phyloP scores from a whole-genome alignment of 2,329 filamentous ascomycete genomes.

The Neonectria hederae region DNA sequence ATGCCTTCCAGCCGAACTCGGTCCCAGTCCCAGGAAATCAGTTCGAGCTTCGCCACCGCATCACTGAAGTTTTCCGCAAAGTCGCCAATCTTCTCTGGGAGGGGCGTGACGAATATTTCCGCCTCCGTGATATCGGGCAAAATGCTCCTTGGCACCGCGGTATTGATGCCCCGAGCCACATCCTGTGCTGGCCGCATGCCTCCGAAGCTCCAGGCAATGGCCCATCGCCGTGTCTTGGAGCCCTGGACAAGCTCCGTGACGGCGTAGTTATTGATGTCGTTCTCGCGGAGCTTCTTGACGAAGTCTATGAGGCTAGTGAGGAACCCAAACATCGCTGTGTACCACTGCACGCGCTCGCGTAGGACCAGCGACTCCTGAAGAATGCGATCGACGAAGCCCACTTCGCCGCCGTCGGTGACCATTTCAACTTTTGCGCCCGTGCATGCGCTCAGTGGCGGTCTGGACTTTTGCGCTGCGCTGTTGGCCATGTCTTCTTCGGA shows the following conservation, averaged over 20 bases:
- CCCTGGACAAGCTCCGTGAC: slow-evolving; percentile 83
- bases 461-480: slow-evolving; percentile 72
- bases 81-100: slow-evolving; percentile 50
- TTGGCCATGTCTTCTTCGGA: slow-evolving; percentile 73
- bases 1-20: slow-evolving; percentile 61
- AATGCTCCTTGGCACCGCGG: slow-evolving; percentile 52
- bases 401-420: slow-evolving; percentile 82
- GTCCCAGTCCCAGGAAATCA: slow-evolving; percentile 73
- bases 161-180: slow-evolving; percentile 56
- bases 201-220: slow-evolving; percentile 85
- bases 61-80: slow-evolving; percentile 50
- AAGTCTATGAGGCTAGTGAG: slow-evolving; percentile 71
- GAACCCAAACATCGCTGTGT: slow-evolving; percentile 90
- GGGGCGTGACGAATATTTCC: slow-evolving; percentile 57
- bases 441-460: slow-evolving; percentile 74
- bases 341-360: slow-evolving; percentile 78
- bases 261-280: slow-evolving; percentile 78
- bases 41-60: slow-evolving; percentile 64
- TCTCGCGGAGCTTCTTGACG: slow-evolving; percentile 66
- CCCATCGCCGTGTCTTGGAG: slow-evolving; percentile 84
- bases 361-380: slow-evolving; percentile 73
- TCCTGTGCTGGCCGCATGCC: slow-evolving; percentile 67
- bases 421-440: slow-evolving; percentile 87
- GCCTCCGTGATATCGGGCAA: slow-evolving; percentile 56
- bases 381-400: slow-evolving; percentile 77